These are phyloP conservation scores for Bonia amplexicaulis DNA, from an alignment of 176 grass and related monocot genomes.

Conservation along the genomic window DNA sequence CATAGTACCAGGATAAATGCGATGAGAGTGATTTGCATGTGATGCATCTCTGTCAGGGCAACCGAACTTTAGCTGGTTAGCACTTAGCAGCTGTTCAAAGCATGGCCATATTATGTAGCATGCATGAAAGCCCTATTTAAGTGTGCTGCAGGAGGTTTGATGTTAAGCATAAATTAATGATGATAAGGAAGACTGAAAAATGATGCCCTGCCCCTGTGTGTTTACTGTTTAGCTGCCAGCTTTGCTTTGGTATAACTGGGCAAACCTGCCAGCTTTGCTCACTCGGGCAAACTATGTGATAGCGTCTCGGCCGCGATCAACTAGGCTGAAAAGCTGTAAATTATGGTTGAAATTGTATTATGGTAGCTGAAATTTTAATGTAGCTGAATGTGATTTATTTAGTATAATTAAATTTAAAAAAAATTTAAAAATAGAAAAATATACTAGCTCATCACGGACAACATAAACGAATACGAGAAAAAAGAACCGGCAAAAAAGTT, in stretches of 20 bases:
- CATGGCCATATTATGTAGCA: no score
- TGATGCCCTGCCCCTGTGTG: not conserved
- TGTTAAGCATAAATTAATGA: not conserved
- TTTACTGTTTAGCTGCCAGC: not conserved
- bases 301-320: no score
- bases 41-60: not conserved
- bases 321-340: no score
- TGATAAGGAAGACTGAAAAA: not conserved
- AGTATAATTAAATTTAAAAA: no score
- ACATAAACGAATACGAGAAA: no score
- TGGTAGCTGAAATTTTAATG: no score
- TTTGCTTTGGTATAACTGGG: not conserved
- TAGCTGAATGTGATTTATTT: no score
- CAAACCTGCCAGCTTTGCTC: conserved; percentile 24
- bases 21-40: not conserved
- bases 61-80: not conserved
- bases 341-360: no score
- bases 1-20: not conserved
- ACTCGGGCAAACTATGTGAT: not conserved
- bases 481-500: no score
- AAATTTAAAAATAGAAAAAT: no score
- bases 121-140: not conserved
- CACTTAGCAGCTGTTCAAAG: not conserved
- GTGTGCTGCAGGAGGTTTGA: not conserved
- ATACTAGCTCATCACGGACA: no score